Evolutionary conservation across 345 rosid species (phyloP).

Genomic region (Pseudoturritis turrita): DNA sequence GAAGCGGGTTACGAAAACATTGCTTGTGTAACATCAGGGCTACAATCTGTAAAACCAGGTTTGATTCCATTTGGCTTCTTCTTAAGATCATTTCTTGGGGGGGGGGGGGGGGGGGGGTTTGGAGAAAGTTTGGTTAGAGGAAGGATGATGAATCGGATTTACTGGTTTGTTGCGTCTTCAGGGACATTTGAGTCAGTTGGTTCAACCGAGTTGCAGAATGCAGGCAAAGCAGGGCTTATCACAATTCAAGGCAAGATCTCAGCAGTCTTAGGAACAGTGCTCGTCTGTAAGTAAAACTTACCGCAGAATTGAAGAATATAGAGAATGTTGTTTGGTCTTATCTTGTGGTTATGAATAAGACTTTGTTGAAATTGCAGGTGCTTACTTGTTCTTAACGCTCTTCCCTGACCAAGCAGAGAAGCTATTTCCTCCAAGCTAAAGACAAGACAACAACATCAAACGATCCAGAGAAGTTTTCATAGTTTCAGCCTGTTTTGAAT

Average conservation of each 20-base stretch:
- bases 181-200: conserved; percentile 81
- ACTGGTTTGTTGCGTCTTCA: conserved; percentile 21
- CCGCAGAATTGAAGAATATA: neutral
- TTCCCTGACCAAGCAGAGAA: conserved; percentile 95
- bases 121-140: neutral
- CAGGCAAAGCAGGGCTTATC: conserved; percentile 90
- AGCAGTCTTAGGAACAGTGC: conserved; percentile 88
- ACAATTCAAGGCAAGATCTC: conserved; percentile 91
- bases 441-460: neutral
- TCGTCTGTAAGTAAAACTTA: conserved; percentile 61
- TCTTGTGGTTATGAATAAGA: neutral
- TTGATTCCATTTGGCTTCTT: conserved; percentile 4
- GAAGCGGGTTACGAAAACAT: conserved; percentile 64
- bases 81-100: neutral
- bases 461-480: conserved; percentile 21
- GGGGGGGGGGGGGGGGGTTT: too few relatives aligned
- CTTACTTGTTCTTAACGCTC: conserved; percentile 75
- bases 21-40: conserved; percentile 85
- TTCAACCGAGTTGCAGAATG: conserved; percentile 61
- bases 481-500: conserved; percentile 12
- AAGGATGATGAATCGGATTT: neutral
- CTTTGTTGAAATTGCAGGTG: conserved; percentile 46
- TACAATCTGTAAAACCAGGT: conserved; percentile 88
- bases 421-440: conserved; percentile 52
- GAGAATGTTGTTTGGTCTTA: neutral